Conservation (phyloP, 192 early-diverging fungal genomes). For the Umbelopsis vinacea region DNA sequence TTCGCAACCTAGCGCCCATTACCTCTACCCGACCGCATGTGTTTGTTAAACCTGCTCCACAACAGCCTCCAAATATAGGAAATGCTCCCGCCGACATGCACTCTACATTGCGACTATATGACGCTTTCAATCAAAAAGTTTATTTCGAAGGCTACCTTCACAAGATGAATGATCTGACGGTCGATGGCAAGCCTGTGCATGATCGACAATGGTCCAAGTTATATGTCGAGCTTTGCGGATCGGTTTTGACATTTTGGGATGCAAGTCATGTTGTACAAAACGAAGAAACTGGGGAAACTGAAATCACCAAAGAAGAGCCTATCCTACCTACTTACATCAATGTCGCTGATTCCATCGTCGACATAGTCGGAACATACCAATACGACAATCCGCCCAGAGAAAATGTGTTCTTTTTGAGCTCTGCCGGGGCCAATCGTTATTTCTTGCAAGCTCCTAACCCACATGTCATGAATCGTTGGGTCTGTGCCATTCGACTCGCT, state of each 20-base stretch:
- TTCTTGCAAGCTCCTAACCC: slow-evolving; percentile 59
- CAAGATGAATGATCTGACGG: slow-evolving; percentile 66
- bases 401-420: slow-evolving; percentile 67
- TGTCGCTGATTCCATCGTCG: slow-evolving; percentile 68
- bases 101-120: slow-evolving; percentile 59
- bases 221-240: slow-evolving; percentile 75
- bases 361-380: slow-evolving; percentile 59
- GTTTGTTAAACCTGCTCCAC: slow-evolving; percentile 41
- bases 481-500: slow-evolving; percentile 70
- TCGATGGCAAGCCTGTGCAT: slow-evolving; percentile 63
- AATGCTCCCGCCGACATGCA: slow-evolving; percentile 46
- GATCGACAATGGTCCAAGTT: slow-evolving; percentile 73
- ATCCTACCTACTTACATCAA: slow-evolving; percentile 74
- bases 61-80: not conserved
- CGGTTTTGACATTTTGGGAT: slow-evolving; percentile 68
- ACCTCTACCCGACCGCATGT: slow-evolving; percentile 24
- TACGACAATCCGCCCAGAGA: slow-evolving; percentile 48
- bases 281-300: not conserved
- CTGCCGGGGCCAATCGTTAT: slow-evolving; percentile 72
- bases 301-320: slow-evolving; percentile 49
- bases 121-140: slow-evolving; percentile 69
- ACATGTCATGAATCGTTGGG: slow-evolving; percentile 64
- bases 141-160: slow-evolving; percentile 72
- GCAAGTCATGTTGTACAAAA: slow-evolving; percentile 25
- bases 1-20: slow-evolving; percentile 15